Evolutionary conservation across 805 yeast genomes (phyloP), one percentile per base, ranked within the genome.

Genomic region (Priceomyces fermenticarens): DNA sequence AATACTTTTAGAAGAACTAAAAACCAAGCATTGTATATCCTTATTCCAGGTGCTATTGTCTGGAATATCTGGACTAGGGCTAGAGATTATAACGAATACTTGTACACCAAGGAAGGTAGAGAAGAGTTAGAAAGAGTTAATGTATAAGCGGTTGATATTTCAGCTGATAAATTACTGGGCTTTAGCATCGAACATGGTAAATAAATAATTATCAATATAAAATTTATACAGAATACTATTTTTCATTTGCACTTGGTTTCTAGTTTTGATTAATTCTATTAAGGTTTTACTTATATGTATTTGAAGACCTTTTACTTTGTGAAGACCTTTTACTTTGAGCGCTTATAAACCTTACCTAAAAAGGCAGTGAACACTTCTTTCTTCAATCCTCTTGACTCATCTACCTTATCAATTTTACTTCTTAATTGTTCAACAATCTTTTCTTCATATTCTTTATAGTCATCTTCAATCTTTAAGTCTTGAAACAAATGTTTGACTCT

Each of bases 71-170:
- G 96, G 96, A 80, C 79, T 50, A 68, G 75, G 62, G 90, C 95
- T 52, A 82, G 88, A 73, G 89, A 85, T 63, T 89, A 89, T 81
- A 87, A 91, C 72, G 91, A 82, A 65, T 90, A 74, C 81, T 78
- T 91, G 66, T 91, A 91, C 80, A 89, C 97, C 70, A 91, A 91
- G 78, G 98, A 87, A 51, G 99, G 99, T 67, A 88, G 90, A 75
- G 91, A 85, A 76, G 96, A 91, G 64, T 80, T 91, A 62, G 91
- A 78, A 67, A 81, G 80, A 67, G 81, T 72, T 51, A 70, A 70
- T 54, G 73, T 60, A 45, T 67, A 64, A 49, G 14, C 12, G 16
- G 16, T 20, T 20, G 25, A 20, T 20, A 20, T 20, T 20, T 20
- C 25, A 20, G 7, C 25, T 20, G 25, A 5, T 20, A 20, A 20